Evolutionary conservation across 2,329 filamentous ascomycete species (phyloP).

Genomic region (Fusarium gaditjirri): DNA sequence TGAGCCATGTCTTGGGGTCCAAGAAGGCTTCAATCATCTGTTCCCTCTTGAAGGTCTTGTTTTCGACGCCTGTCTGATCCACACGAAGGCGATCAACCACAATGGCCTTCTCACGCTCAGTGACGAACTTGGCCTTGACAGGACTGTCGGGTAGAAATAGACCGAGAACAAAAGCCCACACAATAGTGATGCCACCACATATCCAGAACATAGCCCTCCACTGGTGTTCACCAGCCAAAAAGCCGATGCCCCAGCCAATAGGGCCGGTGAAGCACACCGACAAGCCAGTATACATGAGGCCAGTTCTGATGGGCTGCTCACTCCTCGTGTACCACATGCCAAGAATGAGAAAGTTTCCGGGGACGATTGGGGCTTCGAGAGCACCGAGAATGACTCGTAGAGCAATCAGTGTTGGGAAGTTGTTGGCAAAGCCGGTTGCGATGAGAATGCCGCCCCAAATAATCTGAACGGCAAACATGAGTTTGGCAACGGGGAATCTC

Average conservation of each 20-base stretch:
- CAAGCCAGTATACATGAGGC: not conserved
- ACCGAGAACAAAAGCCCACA: not conserved
- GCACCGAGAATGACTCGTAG: not conserved
- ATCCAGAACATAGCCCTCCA: not conserved
- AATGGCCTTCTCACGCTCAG: not conserved
- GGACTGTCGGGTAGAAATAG: not conserved
- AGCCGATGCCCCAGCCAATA: not conserved
- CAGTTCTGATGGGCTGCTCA: not conserved
- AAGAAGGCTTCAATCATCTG: not conserved
- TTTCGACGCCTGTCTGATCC: not conserved
- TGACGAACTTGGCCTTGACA: not conserved
- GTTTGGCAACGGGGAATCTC: not conserved
- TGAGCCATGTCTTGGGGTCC: not conserved
- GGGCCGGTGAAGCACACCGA: not conserved
- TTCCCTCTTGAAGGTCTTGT: not conserved
- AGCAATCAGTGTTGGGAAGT: not conserved
- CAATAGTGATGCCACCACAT: not conserved
- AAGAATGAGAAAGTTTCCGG: not conserved
- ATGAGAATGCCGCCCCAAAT: not conserved
- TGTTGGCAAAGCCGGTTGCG: not conserved
- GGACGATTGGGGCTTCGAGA: not conserved
- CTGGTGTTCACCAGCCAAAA: not conserved
- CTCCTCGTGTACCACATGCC: not conserved
- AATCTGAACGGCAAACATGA: not conserved
- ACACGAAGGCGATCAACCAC: not conserved